Evolutionary conservation across 352 stramenopile species (phyloP), one percentile per base, ranked within the genome.

Genomic region (Pythium sp.): DNA sequence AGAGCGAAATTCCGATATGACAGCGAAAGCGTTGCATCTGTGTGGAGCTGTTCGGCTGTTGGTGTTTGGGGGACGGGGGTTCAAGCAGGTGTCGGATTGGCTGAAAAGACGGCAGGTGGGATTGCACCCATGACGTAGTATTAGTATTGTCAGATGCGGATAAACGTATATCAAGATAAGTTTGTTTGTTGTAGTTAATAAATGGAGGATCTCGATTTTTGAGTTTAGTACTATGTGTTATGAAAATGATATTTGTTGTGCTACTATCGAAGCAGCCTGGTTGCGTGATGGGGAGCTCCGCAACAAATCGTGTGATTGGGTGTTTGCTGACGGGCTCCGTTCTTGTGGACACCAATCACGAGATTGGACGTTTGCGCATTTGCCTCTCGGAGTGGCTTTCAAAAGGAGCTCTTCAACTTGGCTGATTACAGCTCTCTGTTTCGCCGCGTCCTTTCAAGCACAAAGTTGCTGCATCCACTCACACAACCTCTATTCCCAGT

Each of bases 291-390:
- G 36, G 34, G 15, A 47, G 57, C 32, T n/a, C 20, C 5, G 20
- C 22, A 30, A 14, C 36, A 14, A 64, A 64, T 55, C 58, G 18
- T 51, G 38, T 64, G 58, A 55, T 64, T 64, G 58, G 58, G 36
- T 55, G 58, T 51, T 47, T n/a, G 38, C 47, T 22, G n/a, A n/a
- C 24, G 53, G 15, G 20, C 4, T 20, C 9, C 53, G 14, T 41
- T 59, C 54, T 59, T 55, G 28, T 49, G 26, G 14, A 28, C 65
- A n/a, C 11, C 49, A 41, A 47, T 26, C 24, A 65, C 9, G 18
- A 43, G 60, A 41, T 61, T 58, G 67, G 55, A 55, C 41, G 65
- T 73, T 76, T 76, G 56, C 41, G 62, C 67, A 47, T 71, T 73
- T 67, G 51, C 32, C 62, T 9, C 60, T 3, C 1, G 34, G 46